Conservation (phyloP, 768 basidiomycete species). For the Punctularia strigosozonata region DNA sequence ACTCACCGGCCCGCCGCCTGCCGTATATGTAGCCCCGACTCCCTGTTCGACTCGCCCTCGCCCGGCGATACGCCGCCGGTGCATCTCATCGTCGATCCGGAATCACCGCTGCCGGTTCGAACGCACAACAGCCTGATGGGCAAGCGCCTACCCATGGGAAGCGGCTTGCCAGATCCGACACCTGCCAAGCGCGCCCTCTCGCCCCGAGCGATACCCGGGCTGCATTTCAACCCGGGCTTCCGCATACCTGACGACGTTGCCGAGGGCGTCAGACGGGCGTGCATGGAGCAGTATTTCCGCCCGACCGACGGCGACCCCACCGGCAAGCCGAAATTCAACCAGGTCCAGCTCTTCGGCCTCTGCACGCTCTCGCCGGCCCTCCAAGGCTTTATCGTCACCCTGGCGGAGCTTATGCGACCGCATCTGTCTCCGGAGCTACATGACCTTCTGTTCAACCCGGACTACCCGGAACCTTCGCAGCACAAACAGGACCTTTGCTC, state of each 20-base stretch:
- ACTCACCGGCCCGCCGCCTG: no score
- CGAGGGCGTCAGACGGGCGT: slow-evolving; percentile 34
- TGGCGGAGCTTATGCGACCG: slow-evolving; percentile 38
- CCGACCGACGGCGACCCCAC: slow-evolving; percentile 22
- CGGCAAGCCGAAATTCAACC: no score
- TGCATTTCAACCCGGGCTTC: slow-evolving; percentile 46
- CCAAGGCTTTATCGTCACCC: slow-evolving; percentile 33
- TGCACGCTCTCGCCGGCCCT: slow-evolving; percentile 30
- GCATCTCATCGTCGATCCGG: slow-evolving; percentile 2
- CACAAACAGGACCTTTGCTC: no score
- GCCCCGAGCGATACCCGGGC: slow-evolving; percentile 52
- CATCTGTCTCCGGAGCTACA: slow-evolving; percentile 38
- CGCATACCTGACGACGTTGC: slow-evolving; percentile 40
- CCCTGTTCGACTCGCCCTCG: slow-evolving; percentile 37
- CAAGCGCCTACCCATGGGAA: no score
- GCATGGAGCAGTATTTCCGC: slow-evolving; percentile 46
- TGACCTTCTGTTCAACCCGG: slow-evolving; percentile 47
- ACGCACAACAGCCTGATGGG: background rate
- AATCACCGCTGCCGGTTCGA: background rate
- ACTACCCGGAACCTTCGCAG: slow-evolving; percentile 18
- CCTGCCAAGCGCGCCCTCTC: slow-evolving; percentile 18
- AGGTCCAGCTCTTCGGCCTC: slow-evolving; percentile 68
- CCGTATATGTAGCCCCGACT: no score
- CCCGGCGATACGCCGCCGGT: slow-evolving; percentile 1
- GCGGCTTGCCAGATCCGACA: no score